Evolutionary conservation across 495 filamentous ascomycete species (phyloP).

Genomic region (Aspergillus avenaceus): DNA sequence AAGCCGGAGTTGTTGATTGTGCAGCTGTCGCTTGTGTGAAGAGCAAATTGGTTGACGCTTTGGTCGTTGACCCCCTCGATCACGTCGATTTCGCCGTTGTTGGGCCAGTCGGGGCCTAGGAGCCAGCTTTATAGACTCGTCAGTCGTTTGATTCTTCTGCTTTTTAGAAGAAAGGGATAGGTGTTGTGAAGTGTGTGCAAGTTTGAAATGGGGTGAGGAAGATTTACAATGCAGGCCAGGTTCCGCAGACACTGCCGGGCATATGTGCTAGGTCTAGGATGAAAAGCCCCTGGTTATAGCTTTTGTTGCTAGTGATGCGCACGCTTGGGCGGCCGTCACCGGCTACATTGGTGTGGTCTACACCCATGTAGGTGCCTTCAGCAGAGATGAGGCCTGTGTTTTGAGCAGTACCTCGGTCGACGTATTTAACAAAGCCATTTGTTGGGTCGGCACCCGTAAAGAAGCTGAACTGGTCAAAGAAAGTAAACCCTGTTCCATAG

Average conservation of each 20-base stretch:
- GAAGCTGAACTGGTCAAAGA: conserved; percentile 55
- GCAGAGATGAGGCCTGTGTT: conserved; percentile 47
- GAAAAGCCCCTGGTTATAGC: conserved; percentile 56
- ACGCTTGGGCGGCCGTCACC: conserved; percentile 52
- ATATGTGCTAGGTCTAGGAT: conserved; percentile 58
- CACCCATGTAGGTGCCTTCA: conserved; percentile 39
- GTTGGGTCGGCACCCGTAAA: conserved; percentile 57
- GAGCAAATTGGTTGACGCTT: conserved; percentile 55
- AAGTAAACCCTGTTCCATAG: conserved; percentile 31
- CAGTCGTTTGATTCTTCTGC: too few relatives aligned
- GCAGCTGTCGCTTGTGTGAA: conserved; percentile 62
- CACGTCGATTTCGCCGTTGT: conserved; percentile 68
- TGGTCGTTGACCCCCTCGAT: conserved; percentile 65
- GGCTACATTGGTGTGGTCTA: conserved; percentile 30
- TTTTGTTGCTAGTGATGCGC: conserved; percentile 48
- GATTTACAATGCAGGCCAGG: conserved; percentile 59
- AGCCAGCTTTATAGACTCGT: conserved; percentile 52
- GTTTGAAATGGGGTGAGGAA: conserved; percentile 8
- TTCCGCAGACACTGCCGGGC: conserved; percentile 51
- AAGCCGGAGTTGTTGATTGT: conserved; percentile 47
- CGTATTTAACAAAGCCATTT: conserved; percentile 64
- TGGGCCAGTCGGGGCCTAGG: conserved; percentile 58
- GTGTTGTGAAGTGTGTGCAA: too few relatives aligned
- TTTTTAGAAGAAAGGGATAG: too few relatives aligned
- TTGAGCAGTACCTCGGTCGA: conserved; percentile 48